Evolutionary conservation across 345 rosid species (phyloP).

Genomic region (Psidium guajava): DNA sequence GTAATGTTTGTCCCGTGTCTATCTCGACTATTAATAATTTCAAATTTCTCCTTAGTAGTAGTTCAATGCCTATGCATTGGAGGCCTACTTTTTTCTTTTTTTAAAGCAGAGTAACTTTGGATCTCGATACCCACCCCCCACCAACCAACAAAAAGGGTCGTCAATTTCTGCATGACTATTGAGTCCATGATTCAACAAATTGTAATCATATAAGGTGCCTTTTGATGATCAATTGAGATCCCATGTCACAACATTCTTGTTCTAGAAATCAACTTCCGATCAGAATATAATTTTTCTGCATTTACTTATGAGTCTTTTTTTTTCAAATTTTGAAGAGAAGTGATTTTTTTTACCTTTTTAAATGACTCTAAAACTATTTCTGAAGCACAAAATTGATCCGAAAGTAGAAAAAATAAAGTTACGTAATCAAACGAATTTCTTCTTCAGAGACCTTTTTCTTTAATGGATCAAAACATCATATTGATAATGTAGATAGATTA

Average conservation of each 20-base stretch:
- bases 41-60: not conserved
- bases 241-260: rapidly evolving
- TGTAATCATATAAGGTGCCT: not conserved
- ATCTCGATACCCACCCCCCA: not conserved
- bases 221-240: not conserved
- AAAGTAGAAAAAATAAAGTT: too few species aligned
- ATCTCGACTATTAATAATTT: not conserved
- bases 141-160: not conserved
- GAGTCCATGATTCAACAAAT: not conserved
- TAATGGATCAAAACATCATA: too few species aligned
- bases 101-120: not conserved
- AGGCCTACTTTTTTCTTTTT: too few species aligned
- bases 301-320: too few species aligned
- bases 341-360: too few species aligned
- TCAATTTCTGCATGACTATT: not conserved
- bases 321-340: too few species aligned
- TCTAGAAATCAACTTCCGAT: too few species aligned
- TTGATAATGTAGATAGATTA: too few species aligned
- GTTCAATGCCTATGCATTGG: not conserved
- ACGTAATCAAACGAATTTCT: too few species aligned
- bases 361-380: too few species aligned
- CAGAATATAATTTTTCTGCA: not conserved
- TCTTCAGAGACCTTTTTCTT: not conserved
- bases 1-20: too few species aligned
- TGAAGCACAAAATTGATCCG: too few species aligned